A percentile compares a stretch with the other conserved stretches of the same genome.
These are phyloP conservation scores for Plasmodium adleri DNA, from an alignment of 169 alveolate species.

Conservation along the genomic window DNA sequence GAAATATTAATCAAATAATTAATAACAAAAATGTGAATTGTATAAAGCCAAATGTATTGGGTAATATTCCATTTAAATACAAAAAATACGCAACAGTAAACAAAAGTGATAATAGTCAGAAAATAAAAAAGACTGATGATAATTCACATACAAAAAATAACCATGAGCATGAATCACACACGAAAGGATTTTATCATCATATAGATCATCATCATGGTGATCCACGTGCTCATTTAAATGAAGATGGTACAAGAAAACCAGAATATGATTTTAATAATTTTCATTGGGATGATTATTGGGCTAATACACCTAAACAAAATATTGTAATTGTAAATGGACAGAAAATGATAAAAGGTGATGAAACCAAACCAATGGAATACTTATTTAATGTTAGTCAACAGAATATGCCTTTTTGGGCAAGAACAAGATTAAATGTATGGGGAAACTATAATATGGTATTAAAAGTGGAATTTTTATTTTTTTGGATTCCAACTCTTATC, in stretches of 20 bases:
- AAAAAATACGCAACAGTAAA: conserved; percentile 62
- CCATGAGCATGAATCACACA: conserved; percentile 41
- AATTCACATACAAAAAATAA: conserved; percentile 4
- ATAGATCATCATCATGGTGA: conserved; percentile 88
- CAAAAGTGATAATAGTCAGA: conserved; percentile 4
- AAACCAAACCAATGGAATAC: conserved; percentile 88
- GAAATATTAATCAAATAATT: conserved; percentile 54
- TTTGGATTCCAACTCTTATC: conserved; percentile 91
- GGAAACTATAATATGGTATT: conserved; percentile 85
- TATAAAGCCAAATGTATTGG: conserved; percentile 15
- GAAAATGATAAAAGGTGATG: conserved; percentile 89
- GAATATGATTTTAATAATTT: conserved; percentile 83
- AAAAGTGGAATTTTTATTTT: conserved; percentile 90
- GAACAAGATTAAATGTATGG: conserved; percentile 85
- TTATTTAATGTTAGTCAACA: conserved; percentile 82
- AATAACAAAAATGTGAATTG: conserved; percentile 14
- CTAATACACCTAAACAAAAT: conserved; percentile 87
- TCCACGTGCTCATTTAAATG: conserved; percentile 88
- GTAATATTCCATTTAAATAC: conserved; percentile 15
- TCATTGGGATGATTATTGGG: conserved; percentile 89
- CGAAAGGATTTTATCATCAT: conserved; percentile 82
- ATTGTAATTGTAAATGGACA: conserved; percentile 88
- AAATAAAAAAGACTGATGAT: conserved; percentile 1
- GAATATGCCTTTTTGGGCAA: conserved; percentile 84
- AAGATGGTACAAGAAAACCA: conserved; percentile 86